These are phyloP conservation scores for Maudiozyma barnettii DNA, from an alignment of 805 yeast species.

Conservation along the genomic window DNA sequence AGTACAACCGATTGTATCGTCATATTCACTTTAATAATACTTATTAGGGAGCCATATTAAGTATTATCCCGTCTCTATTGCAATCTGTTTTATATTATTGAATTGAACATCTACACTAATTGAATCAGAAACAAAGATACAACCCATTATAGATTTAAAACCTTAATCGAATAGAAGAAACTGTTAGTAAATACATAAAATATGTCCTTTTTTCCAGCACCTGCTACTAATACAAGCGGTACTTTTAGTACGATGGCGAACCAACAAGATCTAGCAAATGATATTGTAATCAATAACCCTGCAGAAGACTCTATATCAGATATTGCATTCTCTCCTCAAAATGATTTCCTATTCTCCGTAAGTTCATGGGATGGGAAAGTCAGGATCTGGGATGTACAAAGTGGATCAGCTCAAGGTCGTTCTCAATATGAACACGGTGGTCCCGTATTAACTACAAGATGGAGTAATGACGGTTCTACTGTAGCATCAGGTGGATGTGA, in stretches of 20 bases:
- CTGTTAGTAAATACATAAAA: too few species aligned
- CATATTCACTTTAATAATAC: too few species aligned
- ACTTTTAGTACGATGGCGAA: constrained; percentile 23
- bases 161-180: too few species aligned
- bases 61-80: too few species aligned
- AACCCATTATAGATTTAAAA: too few species aligned
- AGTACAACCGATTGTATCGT: too few species aligned
- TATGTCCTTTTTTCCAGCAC: constrained; percentile 17
- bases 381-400: constrained; percentile 77
- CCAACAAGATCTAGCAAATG: constrained; percentile 44
- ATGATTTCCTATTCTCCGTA: constrained; percentile 63
- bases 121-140: too few species aligned
- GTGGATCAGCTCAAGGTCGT: constrained; percentile 76
- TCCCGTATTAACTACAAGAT: constrained; percentile 73
- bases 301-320: constrained; percentile 91
- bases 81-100: too few species aligned
- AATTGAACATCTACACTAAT: too few species aligned
- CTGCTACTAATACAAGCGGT: constrained; percentile 3
- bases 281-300: constrained; percentile 60
- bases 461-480: constrained; percentile 81
- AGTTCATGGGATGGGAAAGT: constrained; percentile 95
- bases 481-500: constrained; percentile 87
- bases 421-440: constrained; percentile 86
- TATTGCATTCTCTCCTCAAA: constrained; percentile 76
- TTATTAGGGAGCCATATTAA: too few species aligned